Conservation (phyloP, 768 basidiomycete genomes). For the Fistulinella prunicolor region DNA sequence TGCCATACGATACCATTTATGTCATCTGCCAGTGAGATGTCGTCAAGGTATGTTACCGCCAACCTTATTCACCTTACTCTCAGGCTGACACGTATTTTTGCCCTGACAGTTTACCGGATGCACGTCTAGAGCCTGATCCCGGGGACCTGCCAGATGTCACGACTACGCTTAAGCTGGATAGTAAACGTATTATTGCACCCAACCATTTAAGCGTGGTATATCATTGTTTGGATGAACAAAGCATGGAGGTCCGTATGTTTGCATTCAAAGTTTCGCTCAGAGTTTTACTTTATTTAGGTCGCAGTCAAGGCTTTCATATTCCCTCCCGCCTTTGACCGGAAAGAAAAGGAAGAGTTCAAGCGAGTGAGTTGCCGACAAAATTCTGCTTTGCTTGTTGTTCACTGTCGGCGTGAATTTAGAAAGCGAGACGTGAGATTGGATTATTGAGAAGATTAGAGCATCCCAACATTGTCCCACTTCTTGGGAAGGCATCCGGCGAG, state of each 20-base stretch:
- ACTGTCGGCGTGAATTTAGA: background rate
- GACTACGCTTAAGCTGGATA: background rate
- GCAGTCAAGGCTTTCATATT: slow-evolving; percentile 4
- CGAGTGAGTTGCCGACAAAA: background rate
- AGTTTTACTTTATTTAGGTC: background rate
- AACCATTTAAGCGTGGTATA: background rate
- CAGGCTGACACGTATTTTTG: no score
- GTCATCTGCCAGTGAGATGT: no score
- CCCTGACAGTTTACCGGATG: no score
- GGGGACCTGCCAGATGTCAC: slow-evolving; percentile 1
- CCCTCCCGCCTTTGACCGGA: background rate
- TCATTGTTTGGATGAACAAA: background rate
- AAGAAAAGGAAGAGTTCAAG: background rate
- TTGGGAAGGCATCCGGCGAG: background rate
- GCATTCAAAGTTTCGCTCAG: no score
- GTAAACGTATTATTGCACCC: background rate
- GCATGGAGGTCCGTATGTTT: background rate
- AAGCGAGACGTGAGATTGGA: slow-evolving; percentile 4
- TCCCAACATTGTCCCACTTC: slow-evolving; percentile 9
- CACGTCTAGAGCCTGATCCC: no score
- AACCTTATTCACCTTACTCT: no score
- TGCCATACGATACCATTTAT: no score
- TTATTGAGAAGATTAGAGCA: slow-evolving; percentile 6
- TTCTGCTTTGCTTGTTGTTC: background rate
- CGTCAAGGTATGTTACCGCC: no score